These are phyloP conservation scores for Fusarium concolor DNA, from an alignment of 2,329 filamentous ascomycete species.

Conservation along the genomic window DNA sequence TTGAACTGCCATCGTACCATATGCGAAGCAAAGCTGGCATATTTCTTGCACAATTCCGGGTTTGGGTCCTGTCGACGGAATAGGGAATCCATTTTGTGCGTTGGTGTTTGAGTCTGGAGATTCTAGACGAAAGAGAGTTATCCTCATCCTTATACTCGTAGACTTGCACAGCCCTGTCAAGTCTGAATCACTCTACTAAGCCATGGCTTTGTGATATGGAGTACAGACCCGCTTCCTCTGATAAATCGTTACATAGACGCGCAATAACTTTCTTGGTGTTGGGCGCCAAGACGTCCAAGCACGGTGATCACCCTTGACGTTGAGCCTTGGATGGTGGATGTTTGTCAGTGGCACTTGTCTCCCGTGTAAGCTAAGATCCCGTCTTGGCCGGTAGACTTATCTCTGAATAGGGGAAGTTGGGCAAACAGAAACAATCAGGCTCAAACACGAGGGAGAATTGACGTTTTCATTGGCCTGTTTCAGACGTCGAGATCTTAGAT, in stretches of 20 bases:
- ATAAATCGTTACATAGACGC: constrained; percentile 36
- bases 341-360: background rate
- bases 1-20: constrained; percentile 58
- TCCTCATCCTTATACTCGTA: constrained; percentile 31
- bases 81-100: constrained; percentile 36
- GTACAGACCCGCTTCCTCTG: constrained; percentile 33
- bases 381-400: constrained; percentile 1
- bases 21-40: constrained; percentile 59
- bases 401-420: constrained; percentile 23
- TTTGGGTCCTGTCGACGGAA: constrained; percentile 29
- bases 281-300: constrained; percentile 38
- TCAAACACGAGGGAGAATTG: constrained; percentile 31
- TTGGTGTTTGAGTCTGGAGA: background rate
- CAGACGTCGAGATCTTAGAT: constrained; percentile 26
- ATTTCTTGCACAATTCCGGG: constrained; percentile 51
- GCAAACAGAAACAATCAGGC: constrained; percentile 5
- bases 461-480: constrained; percentile 23
- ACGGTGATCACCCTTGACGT: constrained; percentile 42
- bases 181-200: constrained; percentile 8
- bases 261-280: constrained; percentile 41
- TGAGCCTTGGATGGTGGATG: constrained; percentile 8
- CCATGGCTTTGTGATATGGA: constrained; percentile 15
- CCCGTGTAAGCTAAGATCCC: background rate
- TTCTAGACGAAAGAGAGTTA: background rate
- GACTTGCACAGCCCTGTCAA: constrained; percentile 5